phyloP scores from a whole-genome alignment of 75 land plant genomes.

The Isoetes taiwanensis region DNA sequence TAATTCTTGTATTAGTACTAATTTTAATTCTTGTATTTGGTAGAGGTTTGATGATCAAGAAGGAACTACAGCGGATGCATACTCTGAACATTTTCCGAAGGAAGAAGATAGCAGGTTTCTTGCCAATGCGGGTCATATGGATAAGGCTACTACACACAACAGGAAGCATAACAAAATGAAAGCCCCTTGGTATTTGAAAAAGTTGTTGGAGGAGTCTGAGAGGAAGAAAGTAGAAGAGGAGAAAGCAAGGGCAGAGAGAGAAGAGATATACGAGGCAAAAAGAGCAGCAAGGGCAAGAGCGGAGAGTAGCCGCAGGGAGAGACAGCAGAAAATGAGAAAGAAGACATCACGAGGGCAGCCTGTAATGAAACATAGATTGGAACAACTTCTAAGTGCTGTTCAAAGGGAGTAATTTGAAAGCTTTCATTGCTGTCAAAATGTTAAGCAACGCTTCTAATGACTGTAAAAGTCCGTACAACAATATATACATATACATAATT shows the following conservation, averaged over 20 bases:
- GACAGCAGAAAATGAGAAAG: conserved; percentile 7
- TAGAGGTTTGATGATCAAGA: too few relatives aligned
- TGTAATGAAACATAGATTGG: conserved; percentile 7
- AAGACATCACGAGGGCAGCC: conserved; percentile 11
- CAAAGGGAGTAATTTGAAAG: background rate
- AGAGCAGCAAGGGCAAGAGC: background rate
- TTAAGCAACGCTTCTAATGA: too few relatives aligned
- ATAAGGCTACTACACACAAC: too few relatives aligned
- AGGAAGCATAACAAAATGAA: background rate
- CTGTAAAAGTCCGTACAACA: too few relatives aligned
- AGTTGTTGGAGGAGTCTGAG: conserved; percentile 2
- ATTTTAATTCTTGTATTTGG: too few relatives aligned
- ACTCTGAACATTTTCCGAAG: too few relatives aligned
- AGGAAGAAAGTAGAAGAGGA: conserved; percentile 7
- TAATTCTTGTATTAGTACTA: too few relatives aligned
- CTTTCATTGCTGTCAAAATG: too few relatives aligned
- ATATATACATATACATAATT: too few relatives aligned
- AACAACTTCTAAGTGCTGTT: conserved; percentile 5
- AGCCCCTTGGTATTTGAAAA: background rate
- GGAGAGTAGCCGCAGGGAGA: background rate
- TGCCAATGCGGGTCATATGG: too few relatives aligned
- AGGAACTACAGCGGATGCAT: too few relatives aligned
- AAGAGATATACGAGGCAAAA: background rate
- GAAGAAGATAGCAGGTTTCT: too few relatives aligned
- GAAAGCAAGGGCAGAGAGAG: background rate